Evolutionary conservation across 140 eudicot genomes (phyloP), one percentile per base, ranked within the genome.

Genomic region (Cichorium intybus): DNA sequence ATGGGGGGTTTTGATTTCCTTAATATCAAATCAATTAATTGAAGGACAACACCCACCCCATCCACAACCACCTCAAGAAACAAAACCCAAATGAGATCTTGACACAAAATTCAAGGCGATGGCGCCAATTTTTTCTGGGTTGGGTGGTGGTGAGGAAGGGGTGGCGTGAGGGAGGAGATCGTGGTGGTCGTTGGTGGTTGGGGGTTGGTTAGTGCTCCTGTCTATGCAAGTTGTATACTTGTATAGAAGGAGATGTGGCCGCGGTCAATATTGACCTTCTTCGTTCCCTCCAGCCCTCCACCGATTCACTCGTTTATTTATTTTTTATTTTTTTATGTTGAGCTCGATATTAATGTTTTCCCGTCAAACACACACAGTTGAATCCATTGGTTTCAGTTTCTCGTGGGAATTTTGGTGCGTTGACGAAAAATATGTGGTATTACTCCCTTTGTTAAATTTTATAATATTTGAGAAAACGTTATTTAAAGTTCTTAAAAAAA

Each of bases 221-320:
- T 46, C 28, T 31, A 55, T 56, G 47, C 16, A 41, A 34, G 73
- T 66, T 64, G 60, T 50, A 5, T 55, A 7, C 14, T 62, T 62
- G 69, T 63, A 18, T 16, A 29, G 63, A 62, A 50, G 54, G 69
- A 49, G 76, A 70, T 49, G 56, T 9, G 63, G 75, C 57, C 37
- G 58, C 7, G 76, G 70, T 71, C 76, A 70, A 70, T 65, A 62
- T 71, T 60, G 76, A 61, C 76, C 62, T 24, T 22, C 10, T 69
- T 31, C 52, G 29, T 63, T 63, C 43, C 54, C 55, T 53, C 64
- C 73, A 68, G 50, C 15, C 56, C 56, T 39, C 56, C 73, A 68
- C 43, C 64, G 29, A 68, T 55, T 55, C 29, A 50, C 16, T 12
- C 64, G 64, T 26, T 55, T n/a, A n/a, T n/a, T n/a, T n/a, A n/a